Percentiles rank a stretch among this genome's conserved stretches.
phyloP scores from a whole-genome alignment of 202 grass and related monocot species.

The Zizania palustris region DNA sequence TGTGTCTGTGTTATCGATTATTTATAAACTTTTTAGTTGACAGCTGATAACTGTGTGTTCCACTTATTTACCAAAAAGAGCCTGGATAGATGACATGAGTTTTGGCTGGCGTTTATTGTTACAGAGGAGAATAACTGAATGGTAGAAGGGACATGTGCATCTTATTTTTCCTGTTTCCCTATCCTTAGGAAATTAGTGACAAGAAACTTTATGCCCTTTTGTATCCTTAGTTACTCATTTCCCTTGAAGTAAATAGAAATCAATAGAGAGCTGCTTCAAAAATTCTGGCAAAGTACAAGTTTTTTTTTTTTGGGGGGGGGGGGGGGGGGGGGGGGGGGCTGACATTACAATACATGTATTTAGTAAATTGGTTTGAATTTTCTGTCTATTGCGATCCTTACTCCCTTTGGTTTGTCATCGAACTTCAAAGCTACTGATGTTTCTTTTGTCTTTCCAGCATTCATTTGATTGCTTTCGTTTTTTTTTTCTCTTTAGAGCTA shows the following conservation, averaged over 20 bases:
- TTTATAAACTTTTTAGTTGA: not conserved
- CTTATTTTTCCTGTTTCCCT: slow-evolving; percentile 10
- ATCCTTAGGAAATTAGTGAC: not conserved
- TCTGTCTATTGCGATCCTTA: not conserved
- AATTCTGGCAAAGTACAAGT: not conserved
- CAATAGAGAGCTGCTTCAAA: not conserved
- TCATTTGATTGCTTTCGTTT: slow-evolving; percentile 21
- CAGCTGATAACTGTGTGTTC: slow-evolving; percentile 11
- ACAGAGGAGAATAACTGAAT: not conserved
- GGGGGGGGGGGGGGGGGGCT: too few species aligned
- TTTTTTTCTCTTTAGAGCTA: slow-evolving; percentile 59
- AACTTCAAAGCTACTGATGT: slow-evolving; percentile 17
- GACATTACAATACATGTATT: not conserved
- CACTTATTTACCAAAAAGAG: slow-evolving; percentile 5
- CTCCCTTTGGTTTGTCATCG: not conserved
- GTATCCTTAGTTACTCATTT: not conserved
- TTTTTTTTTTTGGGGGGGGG: not conserved
- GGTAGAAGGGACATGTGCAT: not conserved
- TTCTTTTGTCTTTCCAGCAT: slow-evolving; percentile 20
- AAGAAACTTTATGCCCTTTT: not conserved
- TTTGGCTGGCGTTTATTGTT: not conserved
- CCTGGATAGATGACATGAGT: not conserved
- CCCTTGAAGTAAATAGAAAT: not conserved
- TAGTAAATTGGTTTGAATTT: not conserved
- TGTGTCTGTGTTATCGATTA: not conserved